These are phyloP conservation scores for Basidioascus undulatus DNA, from an alignment of 768 basidiomycete genomes.

Conservation along the genomic window DNA sequence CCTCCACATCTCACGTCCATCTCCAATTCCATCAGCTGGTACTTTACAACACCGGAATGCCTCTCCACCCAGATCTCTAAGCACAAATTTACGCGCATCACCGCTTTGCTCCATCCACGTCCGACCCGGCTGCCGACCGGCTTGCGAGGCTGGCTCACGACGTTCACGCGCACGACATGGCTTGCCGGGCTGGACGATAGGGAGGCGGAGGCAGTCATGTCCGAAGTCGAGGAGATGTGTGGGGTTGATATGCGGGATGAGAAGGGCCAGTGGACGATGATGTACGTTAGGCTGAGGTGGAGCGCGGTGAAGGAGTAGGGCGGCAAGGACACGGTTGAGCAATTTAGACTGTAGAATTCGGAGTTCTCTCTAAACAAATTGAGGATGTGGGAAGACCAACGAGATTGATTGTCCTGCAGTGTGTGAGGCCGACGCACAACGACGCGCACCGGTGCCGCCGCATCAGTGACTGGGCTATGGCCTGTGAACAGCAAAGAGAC, in stretches of 20 bases:
- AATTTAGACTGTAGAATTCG: too few species aligned
- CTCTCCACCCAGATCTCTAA: too few species aligned
- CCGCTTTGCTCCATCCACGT: conserved; percentile 16
- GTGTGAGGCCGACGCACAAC: too few species aligned
- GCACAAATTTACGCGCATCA: not conserved
- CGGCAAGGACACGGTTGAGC: too few species aligned
- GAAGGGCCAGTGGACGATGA: conserved; percentile 34
- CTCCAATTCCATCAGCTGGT: conserved; percentile 27
- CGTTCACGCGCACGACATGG: conserved; percentile 40
- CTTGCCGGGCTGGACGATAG: conserved; percentile 28
- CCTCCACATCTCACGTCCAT: conserved; percentile 27
- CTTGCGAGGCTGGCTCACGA: conserved; percentile 34
- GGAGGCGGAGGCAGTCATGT: conserved; percentile 35
- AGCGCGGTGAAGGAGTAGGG: too few species aligned
- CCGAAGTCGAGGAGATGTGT: conserved; percentile 27
- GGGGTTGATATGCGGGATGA: conserved; percentile 6
- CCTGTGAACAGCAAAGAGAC: too few species aligned
- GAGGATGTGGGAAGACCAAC: too few species aligned
- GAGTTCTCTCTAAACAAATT: too few species aligned
- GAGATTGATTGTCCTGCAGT: too few species aligned
- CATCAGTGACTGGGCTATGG: too few species aligned
- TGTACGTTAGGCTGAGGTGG: conserved; percentile 49
- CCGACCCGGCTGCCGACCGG: conserved; percentile 18
- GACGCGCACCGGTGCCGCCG: too few species aligned
- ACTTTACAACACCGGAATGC: too few species aligned